phyloP scores from a whole-genome alignment of 2,329 filamentous ascomycete species.

The Graphilbum sp. region DNA sequence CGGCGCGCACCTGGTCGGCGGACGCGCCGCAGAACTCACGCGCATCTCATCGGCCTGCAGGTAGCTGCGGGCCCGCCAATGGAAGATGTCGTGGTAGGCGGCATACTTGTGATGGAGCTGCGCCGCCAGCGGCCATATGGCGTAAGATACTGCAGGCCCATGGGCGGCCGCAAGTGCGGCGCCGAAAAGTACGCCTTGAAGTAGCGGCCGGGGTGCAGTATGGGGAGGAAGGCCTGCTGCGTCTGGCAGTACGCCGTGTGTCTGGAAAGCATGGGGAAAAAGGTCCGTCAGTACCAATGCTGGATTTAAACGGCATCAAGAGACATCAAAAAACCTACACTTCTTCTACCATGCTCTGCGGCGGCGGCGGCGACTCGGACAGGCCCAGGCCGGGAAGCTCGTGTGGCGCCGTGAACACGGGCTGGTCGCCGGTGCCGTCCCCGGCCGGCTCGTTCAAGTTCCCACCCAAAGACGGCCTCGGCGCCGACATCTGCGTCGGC shows the following conservation, averaged over 20 bases:
- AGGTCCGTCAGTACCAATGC: no score
- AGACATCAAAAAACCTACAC: constrained; percentile 37
- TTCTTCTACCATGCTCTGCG: constrained; percentile 68
- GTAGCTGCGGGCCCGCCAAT: constrained; percentile 68
- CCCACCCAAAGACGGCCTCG: neutral
- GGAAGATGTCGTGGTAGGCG: constrained; percentile 60
- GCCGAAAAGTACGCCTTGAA: constrained; percentile 55
- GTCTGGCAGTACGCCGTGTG: constrained; percentile 62
- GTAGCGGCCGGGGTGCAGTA: constrained; percentile 66
- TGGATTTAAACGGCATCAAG: no score
- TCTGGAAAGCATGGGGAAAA: constrained; percentile 20
- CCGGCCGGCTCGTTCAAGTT: neutral
- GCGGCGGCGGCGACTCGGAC: constrained; percentile 64
- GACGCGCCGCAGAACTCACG: no score
- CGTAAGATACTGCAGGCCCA: constrained; percentile 69
- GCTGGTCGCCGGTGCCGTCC: neutral
- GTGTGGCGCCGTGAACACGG: no score
- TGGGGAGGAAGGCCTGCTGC: constrained; percentile 54
- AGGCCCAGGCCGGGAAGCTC: constrained; percentile 67
- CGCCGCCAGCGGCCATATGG: constrained; percentile 76
- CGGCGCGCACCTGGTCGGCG: no score
- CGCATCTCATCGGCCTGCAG: constrained; percentile 73
- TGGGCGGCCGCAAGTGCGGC: constrained; percentile 61
- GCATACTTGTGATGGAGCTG: constrained; percentile 56
- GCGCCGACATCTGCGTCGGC: neutral